Evolutionary conservation across 2,329 filamentous ascomycete genomes (phyloP), one percentile per base, ranked within the genome.

Genomic region (Phyllosticta ampelicida): DNA sequence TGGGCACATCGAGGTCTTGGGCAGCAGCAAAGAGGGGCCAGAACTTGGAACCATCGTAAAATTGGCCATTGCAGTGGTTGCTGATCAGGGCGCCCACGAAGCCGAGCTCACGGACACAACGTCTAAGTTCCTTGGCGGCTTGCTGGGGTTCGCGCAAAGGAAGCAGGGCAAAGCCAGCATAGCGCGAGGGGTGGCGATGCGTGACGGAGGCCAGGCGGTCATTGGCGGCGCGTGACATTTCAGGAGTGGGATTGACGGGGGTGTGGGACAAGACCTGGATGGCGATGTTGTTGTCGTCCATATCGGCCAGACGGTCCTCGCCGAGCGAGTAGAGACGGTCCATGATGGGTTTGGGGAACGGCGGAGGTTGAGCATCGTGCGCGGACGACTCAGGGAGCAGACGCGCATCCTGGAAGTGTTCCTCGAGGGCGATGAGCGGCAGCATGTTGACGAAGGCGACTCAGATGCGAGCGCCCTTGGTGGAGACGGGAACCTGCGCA

Each of bases 31-130:
- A 71, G 57, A 71, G 69, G 3, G 59, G 51, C 54, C 69, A 65
- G 54, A 68, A 70, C 6, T 69, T 65, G 9, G 66, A 63, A 1
- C 64, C 66, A 50, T 71, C 68, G 55, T 68, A 70, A 55, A 67
- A 71, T 1, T 53, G 55, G 16, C 68, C 68, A 18, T 64, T 67
- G n/a, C 65, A 66, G 55, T 71, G 68, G 53, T 65, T 68, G 58
- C 68, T 66, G 18, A 86, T 76, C 4, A 86, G 70, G 4, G 77
- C 81, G 2, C 84, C 83, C 60, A 81, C 78, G 72, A 86, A 86
- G 18, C 82, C 81, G 52, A 79, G 60, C 55, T 70, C 64, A 36
- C 64, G 67, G 2, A 71, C 65, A 6, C 67, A 66, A 57, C 69
- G 61, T 48, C 63, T 59, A 50, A 70, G 49, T 55, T 70, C 68